phyloP scores from a whole-genome alignment of 352 stramenopile species.

The Phytophthora pinifolia region DNA sequence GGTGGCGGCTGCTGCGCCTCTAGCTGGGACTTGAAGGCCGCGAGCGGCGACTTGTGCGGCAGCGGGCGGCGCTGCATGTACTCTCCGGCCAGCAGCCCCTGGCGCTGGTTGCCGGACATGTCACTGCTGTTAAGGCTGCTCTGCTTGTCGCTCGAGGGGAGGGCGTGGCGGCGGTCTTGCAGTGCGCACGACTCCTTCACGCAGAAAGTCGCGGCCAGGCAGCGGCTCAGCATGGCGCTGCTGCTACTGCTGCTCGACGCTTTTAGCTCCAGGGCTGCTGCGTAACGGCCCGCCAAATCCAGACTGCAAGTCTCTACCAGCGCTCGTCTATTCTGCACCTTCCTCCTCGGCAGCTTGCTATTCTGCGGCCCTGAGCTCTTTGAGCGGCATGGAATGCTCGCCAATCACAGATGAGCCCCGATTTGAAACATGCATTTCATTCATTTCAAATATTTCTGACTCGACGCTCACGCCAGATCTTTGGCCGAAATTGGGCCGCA shows the following conservation, averaged over 20 bases:
- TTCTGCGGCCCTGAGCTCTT: no score
- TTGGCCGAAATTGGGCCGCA: no score
- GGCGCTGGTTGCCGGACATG: conserved; percentile 33
- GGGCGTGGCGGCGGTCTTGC: conserved; percentile 24
- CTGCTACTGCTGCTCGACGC: conserved; percentile 10
- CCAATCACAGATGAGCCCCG: no score
- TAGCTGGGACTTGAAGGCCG: conserved; percentile 30
- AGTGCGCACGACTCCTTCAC: conserved; percentile 31
- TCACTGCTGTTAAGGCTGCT: conserved; percentile 1
- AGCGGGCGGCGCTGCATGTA: conserved; percentile 33
- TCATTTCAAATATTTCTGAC: no score
- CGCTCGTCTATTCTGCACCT: conserved; percentile 3
- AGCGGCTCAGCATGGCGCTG: conserved; percentile 31
- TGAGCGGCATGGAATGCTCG: no score
- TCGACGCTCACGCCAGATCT: no score
- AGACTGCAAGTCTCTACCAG: conserved; percentile 19
- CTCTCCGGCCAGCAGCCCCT: conserved; percentile 37
- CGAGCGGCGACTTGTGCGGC: conserved; percentile 21
- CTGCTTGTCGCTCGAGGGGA: conserved; percentile 15
- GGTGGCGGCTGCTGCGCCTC: conserved; percentile 18
- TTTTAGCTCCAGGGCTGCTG: conserved; percentile 32
- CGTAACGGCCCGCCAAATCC: conserved; percentile 33
- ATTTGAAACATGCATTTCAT: no score
- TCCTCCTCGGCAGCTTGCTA: background rate
- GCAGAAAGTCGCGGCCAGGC: conserved; percentile 33